Percentiles rank a stretch among this genome's conserved stretches.
Evolutionary conservation across 108 stramenopile genomes (phyloP).

Genomic region (Chaetoceros muelleri): DNA sequence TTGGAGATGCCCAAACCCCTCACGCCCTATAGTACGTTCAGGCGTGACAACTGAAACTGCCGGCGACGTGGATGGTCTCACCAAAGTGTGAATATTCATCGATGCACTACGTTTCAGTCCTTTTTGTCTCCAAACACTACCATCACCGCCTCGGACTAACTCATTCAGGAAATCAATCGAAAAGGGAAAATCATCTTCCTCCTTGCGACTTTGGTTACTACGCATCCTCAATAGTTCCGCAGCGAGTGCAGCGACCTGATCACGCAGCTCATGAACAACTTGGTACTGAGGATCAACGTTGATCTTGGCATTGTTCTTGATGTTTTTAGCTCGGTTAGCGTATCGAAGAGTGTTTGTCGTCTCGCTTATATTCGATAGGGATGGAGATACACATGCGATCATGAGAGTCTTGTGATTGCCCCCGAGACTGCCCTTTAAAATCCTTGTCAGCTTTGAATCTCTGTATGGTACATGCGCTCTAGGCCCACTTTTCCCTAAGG

Average conservation of each 20-base stretch:
- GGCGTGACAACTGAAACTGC: too few species aligned
- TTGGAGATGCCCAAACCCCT: too few species aligned
- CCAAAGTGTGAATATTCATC: neutral
- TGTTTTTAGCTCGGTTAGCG: conserved; percentile 95
- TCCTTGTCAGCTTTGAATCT: conserved; percentile 67
- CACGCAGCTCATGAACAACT: conserved; percentile 28
- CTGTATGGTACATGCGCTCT: conserved; percentile 62
- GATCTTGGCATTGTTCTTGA: conserved; percentile 81
- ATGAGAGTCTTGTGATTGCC: conserved; percentile 41
- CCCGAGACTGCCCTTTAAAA: conserved; percentile 71
- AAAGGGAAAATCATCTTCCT: neutral
- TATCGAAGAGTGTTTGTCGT: conserved; percentile 93
- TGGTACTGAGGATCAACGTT: conserved; percentile 51
- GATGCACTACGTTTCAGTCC: neutral
- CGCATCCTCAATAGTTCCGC: conserved; percentile 38
- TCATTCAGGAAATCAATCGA: neutral
- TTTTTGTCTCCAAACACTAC: neutral
- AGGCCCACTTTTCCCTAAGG: conserved; percentile 27
- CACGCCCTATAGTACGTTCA: too few species aligned
- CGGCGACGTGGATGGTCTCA: neutral
- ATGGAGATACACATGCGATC: conserved; percentile 6
- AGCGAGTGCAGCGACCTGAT: conserved; percentile 38
- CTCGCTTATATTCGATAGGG: conserved; percentile 74
- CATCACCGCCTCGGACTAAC: neutral
- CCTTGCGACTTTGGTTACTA: neutral